Base-by-base conservation (phyloP, 192 early-diverging fungal species). In the Coemansia sp. region DNA sequence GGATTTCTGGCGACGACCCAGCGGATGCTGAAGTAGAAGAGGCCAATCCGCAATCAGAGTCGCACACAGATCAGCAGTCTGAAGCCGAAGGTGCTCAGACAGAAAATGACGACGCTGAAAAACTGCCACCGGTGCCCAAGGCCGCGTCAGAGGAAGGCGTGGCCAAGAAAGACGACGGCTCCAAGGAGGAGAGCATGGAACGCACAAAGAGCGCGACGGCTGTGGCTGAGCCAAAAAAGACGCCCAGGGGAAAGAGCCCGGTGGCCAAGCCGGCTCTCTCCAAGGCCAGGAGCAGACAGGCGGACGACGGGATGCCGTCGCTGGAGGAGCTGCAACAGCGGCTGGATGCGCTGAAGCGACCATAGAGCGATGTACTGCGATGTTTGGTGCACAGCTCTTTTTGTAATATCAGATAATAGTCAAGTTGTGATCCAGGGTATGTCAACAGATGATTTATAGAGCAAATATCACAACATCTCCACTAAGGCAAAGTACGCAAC, bases 311-410 rank as follows among this genome's bases (percentile, higher is more conserved):
- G 9, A 57, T 85, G 12, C 88, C 88, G 2, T 85, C 92, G 48
- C 86, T 94, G 77, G 93, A 94, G 45, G 91, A 90, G 38, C 71
- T 95, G 32, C 82, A 90, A 23, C 89, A 78, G 65, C 81, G 92
- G 12, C 91, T 95, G 61, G 89, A 93, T 43, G 91, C 91, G 1
- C 80, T 95, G 38, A 91, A 91, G 66, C 72, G 68, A 37, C 71
- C 69, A 62, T 84, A 79, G 56, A 50, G 13, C 26, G 26, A 26
- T 26, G 26, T 3, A 26, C 3, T 26, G 26, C 0, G 26, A 26
- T 26, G 26, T 26, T 26, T 26, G 26, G 26, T 3, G 26, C 3
- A 26, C 26, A 26, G 3, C 26, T 26, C 26, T n/a, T n/a, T n/a
- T 26, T 26, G 26, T 26, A 26, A 26, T 26, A 26, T 3, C 26